Evolutionary conservation across 345 rosid species (phyloP).

Genomic region (Boechera divaricarpa): DNA sequence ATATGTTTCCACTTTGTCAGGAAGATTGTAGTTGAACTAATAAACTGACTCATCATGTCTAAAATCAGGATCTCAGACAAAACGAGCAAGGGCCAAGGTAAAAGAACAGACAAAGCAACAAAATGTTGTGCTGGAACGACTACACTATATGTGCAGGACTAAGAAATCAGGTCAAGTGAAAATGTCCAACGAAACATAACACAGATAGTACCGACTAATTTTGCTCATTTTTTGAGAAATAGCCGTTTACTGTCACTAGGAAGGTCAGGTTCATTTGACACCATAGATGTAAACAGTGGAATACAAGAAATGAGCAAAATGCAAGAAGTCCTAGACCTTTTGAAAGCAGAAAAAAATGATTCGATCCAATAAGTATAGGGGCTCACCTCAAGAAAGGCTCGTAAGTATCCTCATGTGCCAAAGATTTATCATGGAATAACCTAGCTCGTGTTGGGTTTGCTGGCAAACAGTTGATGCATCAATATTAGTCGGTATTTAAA

Average conservation of each 20-base stretch:
- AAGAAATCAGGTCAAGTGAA: background rate
- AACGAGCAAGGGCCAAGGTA: background rate
- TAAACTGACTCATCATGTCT: background rate
- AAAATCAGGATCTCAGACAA: slow-evolving; percentile 7
- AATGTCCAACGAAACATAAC: background rate
- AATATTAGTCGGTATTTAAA: slow-evolving; percentile 14
- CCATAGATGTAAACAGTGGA: background rate
- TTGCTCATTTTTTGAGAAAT: background rate
- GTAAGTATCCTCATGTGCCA: slow-evolving; percentile 75
- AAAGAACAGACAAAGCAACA: slow-evolving; percentile 5
- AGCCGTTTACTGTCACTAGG: background rate
- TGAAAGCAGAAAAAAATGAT: background rate
- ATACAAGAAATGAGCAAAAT: background rate
- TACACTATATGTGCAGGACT: background rate
- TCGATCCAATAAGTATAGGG: background rate
- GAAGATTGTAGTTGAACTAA: background rate
- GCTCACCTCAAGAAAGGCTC: slow-evolving; percentile 95
- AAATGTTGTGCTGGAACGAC: background rate
- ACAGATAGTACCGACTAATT: too few relatives aligned
- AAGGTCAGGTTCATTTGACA: background rate
- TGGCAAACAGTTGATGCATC: slow-evolving; percentile 50
- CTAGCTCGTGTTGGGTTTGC: slow-evolving; percentile 89
- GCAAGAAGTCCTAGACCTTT: background rate
- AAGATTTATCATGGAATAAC: slow-evolving; percentile 85
- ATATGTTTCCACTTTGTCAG: background rate